phyloP scores from a whole-genome alignment of 2,329 filamentous ascomycete species.

The Cladophialophora immunda region DNA sequence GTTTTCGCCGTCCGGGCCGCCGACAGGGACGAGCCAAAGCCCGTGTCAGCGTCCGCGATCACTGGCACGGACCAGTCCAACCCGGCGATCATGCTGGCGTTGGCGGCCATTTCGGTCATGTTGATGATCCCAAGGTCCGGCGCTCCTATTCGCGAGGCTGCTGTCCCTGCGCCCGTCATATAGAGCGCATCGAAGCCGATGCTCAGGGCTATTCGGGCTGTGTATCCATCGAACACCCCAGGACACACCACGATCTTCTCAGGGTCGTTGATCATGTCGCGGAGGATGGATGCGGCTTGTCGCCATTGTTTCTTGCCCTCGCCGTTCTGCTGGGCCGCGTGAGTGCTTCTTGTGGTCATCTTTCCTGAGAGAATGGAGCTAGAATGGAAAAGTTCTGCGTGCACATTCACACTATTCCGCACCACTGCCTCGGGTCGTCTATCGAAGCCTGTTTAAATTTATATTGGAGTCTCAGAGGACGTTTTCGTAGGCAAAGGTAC shows the following conservation, averaged over 20 bases:
- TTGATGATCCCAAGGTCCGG: slow-evolving; percentile 61
- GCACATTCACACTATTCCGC: not conserved
- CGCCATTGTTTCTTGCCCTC: slow-evolving; percentile 6
- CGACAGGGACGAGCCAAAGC: slow-evolving; percentile 60
- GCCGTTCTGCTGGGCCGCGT: not conserved
- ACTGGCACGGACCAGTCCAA: slow-evolving; percentile 59
- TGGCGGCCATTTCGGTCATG: slow-evolving; percentile 61
- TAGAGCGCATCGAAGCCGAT: slow-evolving; percentile 72
- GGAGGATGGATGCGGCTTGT: slow-evolving; percentile 17
- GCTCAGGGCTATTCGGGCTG: slow-evolving; percentile 67
- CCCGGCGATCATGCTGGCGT: slow-evolving; percentile 63
- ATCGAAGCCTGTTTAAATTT: not conserved
- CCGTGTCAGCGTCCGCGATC: slow-evolving; percentile 63
- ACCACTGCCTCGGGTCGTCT: not conserved
- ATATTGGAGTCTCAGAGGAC: not conserved
- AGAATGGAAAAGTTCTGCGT: not conserved
- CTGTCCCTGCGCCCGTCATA: slow-evolving; percentile 67
- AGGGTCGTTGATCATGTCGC: slow-evolving; percentile 11
- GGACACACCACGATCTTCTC: slow-evolving; percentile 47
- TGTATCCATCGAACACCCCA: slow-evolving; percentile 70
- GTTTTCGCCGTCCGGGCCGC: slow-evolving; percentile 58
- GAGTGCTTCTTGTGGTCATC: not conserved
- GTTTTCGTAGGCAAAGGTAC: not conserved
- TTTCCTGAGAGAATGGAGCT: not conserved
- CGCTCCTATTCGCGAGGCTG: slow-evolving; percentile 57